Evolutionary conservation across 148 eudicot species (phyloP).

Genomic region (Vaccinium corymbosum): DNA sequence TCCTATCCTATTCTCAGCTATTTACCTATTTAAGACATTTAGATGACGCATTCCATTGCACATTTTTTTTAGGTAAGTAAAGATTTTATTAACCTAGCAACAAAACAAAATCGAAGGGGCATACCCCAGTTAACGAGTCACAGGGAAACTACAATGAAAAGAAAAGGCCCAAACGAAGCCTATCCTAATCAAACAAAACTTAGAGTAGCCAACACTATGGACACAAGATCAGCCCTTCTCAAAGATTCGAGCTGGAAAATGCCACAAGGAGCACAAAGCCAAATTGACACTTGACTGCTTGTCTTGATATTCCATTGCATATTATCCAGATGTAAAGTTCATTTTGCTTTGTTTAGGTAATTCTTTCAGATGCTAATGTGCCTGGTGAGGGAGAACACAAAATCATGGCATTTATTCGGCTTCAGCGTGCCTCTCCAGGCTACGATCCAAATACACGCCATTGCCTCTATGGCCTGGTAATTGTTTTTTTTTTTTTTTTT

Average conservation of each 20-base stretch:
- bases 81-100: no score
- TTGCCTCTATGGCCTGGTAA: slow-evolving; percentile 45
- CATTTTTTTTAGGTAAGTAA: slow-evolving; percentile 26
- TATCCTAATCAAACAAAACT: no score
- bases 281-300: no score
- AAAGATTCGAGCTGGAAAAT: no score
- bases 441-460: slow-evolving; percentile 44
- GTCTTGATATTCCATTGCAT: background rate
- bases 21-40: background rate
- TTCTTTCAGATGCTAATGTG: slow-evolving; percentile 42
- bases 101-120: no score
- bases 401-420: slow-evolving; percentile 42
- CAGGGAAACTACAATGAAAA: no score
- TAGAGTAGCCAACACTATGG: no score
- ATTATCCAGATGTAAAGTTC: background rate
- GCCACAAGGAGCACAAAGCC: no score
- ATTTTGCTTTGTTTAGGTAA: slow-evolving; percentile 24
- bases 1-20: background rate
- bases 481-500: background rate
- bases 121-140: no score
- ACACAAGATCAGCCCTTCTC: no score
- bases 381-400: slow-evolving; percentile 64
- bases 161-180: no score
- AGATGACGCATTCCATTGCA: background rate
- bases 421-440: slow-evolving; percentile 29